Base-by-base conservation (phyloP, 345 rosid species). In the Draba incana region DNA sequence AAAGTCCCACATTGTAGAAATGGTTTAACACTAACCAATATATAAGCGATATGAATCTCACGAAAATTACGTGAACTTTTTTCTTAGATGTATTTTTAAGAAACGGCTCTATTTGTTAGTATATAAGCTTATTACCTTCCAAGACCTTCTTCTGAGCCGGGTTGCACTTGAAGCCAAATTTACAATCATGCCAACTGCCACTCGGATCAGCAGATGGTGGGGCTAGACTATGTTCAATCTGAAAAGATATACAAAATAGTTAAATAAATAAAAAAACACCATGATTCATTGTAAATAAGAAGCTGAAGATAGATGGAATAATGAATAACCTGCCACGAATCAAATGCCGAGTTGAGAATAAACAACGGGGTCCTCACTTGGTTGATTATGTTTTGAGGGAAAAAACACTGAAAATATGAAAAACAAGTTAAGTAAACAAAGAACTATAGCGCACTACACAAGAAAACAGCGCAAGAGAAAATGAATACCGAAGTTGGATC, bases 271-370 rank as follows among this genome's bases (percentile, higher is more conserved):
- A 28, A 16, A 2, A 50, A 20, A 30, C 33, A 38, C 14, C 15
- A 7, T 33, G 23, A 24, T 24, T 8, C 42, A 62, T 62, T 14
- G 28, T 14, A 16, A 15, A 37, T 3, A 4, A 63, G 50, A 54
- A 53, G 10, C 23, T 2, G 10, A 51, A 43, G 41, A 35, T 13
- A 10, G 16, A 30, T 48, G 2, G 39, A 62, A 24, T 23, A 13
- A 8, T 49, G 28, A 13, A 39, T 56, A 31, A 69, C 79, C 79
- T 76, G 76, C 79, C 79, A 76, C 2, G 75, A 4, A 52, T 70
- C 79, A 64, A 41, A 70, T 42, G 58, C 79, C 2, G 76, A 57
- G 62, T 76, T 76, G 63, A 70, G 71, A 37, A 76, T 57, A 76
- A 64, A 76, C 20, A 76, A 5, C 0, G 76, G 79, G 0, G 68